Evolutionary conservation across 306 rosid species (phyloP).

Genomic region (Mimosa bimucronata): DNA sequence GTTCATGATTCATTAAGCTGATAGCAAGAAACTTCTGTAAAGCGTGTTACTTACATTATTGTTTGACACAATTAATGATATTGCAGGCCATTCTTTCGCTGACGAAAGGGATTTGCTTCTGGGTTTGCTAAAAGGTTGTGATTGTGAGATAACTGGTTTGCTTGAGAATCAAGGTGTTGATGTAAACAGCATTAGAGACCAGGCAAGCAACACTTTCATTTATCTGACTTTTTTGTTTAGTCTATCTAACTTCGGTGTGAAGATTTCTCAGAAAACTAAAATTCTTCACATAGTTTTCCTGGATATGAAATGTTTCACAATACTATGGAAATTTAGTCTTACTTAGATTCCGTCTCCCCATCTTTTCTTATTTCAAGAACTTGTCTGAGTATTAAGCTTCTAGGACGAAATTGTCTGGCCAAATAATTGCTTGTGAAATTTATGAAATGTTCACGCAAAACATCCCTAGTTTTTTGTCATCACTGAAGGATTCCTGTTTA

Average conservation of each 20-base stretch:
- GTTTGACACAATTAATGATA: neutral
- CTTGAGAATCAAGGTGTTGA: constrained; percentile 68
- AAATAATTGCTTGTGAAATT: neutral
- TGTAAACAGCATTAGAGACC: constrained; percentile 66
- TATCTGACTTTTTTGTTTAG: neutral
- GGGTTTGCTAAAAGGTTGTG: constrained; percentile 69
- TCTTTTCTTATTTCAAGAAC: neutral
- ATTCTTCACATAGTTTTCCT: neutral
- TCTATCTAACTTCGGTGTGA: neutral
- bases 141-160: constrained; percentile 67
- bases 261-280: neutral
- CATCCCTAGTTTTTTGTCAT: neutral
- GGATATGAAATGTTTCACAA: neutral
- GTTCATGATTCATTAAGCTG: neutral
- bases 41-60: neutral
- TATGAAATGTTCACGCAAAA: neutral
- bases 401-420: neutral
- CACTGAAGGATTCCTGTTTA: constrained; percentile 21
- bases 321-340: neutral
- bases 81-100: constrained; percentile 59
- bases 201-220: constrained; percentile 46
- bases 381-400: neutral
- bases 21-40: neutral
- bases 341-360: neutral
- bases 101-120: constrained; percentile 69